Base-by-base conservation (phyloP, 2,329 filamentous ascomycete species). In the Trichoderma sp. region DNA sequence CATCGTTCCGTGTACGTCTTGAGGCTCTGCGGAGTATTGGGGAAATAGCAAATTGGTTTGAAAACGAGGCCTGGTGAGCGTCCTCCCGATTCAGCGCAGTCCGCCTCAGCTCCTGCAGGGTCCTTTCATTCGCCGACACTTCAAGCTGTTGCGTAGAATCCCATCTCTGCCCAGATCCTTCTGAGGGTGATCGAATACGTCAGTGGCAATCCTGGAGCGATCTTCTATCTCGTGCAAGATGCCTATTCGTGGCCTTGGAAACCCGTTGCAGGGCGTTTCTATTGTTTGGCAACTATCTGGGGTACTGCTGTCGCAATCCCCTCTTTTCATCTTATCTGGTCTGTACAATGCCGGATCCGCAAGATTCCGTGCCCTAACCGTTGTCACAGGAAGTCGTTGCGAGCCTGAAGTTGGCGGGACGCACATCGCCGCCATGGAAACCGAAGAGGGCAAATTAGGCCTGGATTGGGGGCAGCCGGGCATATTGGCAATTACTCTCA, bases 401-500 rank as follows among this genome's bases (percentile, higher is more conserved):
- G 34, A 39, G 2, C 34, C 34, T 39, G 10, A 39, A 39, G 12
- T 39, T 39, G 34, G 34, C 10, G 10, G 34, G 10, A 39, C 30
- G 12, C 34, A 39, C 14, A 14, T 39, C 34, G 34, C 30, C 15
- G 28, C 30, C 19, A 50, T 56, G 52, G 7, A 26, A 17, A 12
- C 52, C 28, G 39, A 43, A n/a, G 24, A 50, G 41, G 41, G 28
- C 50, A 52, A 34, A 52, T 52, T 52, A 52, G 6, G 50, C 30
- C 30, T 24, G 34, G 45, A 30, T 62, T 34, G 17, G 59, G 48
- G 48, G 10, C 30, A 41, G 5, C 26, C n/a, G 47, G 26, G 41
- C 44, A 51, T 19, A 55, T 34, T 63, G 26, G 41, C 28, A 54
- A 54, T 54, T 45, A 62, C 59, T 28, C 47, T 1, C 26, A 55